Evolutionary conservation across 371 early-diverging fungal genomes (phyloP).

Genomic region (Zancudomyces culisetae): DNA sequence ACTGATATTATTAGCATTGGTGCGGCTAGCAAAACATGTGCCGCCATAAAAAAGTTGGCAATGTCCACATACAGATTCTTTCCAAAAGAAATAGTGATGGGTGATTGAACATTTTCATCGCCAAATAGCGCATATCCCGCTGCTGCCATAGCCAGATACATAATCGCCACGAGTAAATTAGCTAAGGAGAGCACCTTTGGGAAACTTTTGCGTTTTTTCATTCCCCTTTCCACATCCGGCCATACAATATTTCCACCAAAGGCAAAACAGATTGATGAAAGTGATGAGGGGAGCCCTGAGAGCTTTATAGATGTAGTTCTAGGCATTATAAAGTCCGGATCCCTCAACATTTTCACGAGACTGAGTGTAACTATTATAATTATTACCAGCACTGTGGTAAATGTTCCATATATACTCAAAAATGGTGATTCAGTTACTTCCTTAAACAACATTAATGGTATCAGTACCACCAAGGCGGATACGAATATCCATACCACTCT

Average conservation of each 20-base stretch:
- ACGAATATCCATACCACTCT: slow-evolving; percentile 5
- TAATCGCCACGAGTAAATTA: slow-evolving; percentile 40
- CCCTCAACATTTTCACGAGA: slow-evolving; percentile 7
- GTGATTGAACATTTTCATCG: slow-evolving; percentile 33
- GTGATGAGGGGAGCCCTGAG: slow-evolving; percentile 16
- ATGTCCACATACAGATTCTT: slow-evolving; percentile 34
- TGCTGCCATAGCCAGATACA: slow-evolving; percentile 56
- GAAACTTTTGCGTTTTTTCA: slow-evolving; percentile 58
- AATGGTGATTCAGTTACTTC: slow-evolving; percentile 20
- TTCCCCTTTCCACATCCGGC: slow-evolving; percentile 68
- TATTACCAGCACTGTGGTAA: slow-evolving; percentile 23
- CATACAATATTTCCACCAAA: slow-evolving; percentile 68
- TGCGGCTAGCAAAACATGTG: slow-evolving; percentile 32
- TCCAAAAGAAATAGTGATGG: slow-evolving; percentile 55
- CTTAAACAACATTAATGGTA: slow-evolving; percentile 13
- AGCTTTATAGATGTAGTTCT: slow-evolving; percentile 12
- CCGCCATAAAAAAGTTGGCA: slow-evolving; percentile 25
- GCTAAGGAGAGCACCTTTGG: slow-evolving; percentile 43
- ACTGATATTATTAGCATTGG: slow-evolving; percentile 67
- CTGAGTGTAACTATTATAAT: slow-evolving; percentile 20
- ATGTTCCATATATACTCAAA: slow-evolving; percentile 24
- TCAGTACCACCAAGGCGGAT: slow-evolving; percentile 16
- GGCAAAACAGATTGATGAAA: slow-evolving; percentile 42
- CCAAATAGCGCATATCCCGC: slow-evolving; percentile 74
- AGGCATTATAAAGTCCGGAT: slow-evolving; percentile 4